Base-by-base conservation (phyloP, 495 filamentous ascomycete genomes). In the Hamigera avellanea region DNA sequence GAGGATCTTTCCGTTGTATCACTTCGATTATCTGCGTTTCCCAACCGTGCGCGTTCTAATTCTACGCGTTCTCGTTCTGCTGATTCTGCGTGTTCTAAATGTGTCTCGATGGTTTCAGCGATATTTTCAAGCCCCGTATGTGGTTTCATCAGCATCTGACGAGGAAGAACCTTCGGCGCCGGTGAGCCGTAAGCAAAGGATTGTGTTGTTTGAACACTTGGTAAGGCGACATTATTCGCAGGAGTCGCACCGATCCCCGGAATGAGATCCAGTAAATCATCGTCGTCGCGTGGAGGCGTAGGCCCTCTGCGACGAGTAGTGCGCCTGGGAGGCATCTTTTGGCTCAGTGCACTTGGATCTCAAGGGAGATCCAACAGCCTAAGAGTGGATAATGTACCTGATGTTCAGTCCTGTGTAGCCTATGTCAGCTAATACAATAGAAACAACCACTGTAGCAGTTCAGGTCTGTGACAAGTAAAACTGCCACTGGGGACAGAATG, bases 111-210 rank as follows among this genome's bases (percentile, higher is more conserved):
- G 8, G 25, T 36, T 16, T 39, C 34, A 19, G 53, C 57, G 33
- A 62, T 47, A 16, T 52, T 40, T 1, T 30, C 32, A 7, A 56
- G 33, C 18, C 45, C 40, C 37, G 50, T 45, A 2, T 41, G 40
- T 6, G 53, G 44, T 13, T 46, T 33, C 7, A 46, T 35, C 6
- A 26, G 25, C 15, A 51, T 41, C 40, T 42, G 40, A 35, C 40
- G 40, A 7, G 60, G 57, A 17, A 62, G 41, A 32, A 45, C 41
- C 18, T 52, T 38, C 12, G 50, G 46, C 15, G 48, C 37, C 14
- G 46, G 40, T 15, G 56, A 50, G 30, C 60, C 60, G 43, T 64
- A 64, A 18, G 50, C 56, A 28, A 45, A 60, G 3, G 60, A 60
- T 16, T 44, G 45, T 26, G 48, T 47, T 13, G 49, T 43, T 26